Conservation (phyloP, 1,284 basidiomycete species). For the Papiliotrema fonsecae region DNA sequence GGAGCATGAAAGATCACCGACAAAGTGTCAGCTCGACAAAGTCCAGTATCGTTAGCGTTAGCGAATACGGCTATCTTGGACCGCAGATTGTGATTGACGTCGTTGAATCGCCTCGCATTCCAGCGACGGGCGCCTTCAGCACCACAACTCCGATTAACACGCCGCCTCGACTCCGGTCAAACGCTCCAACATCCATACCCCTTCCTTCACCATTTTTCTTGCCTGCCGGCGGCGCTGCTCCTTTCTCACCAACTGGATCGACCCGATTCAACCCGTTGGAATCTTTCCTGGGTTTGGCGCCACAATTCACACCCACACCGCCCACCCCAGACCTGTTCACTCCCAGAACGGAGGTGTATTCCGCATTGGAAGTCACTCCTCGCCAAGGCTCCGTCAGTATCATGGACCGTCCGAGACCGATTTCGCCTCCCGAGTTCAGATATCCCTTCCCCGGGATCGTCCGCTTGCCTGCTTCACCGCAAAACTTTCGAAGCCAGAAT, state of each 20-base stretch:
- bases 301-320: conserved; percentile 1
- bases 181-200: conserved; percentile 18
- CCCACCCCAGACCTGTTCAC: conserved; percentile 2
- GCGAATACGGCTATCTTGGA: conserved; percentile 33
- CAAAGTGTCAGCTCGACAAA: conserved; percentile 9
- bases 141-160: background rate
- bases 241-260: conserved; percentile 9
- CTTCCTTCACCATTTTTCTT: conserved; percentile 14
- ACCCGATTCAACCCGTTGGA: conserved; percentile 27
- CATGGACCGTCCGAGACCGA: conserved; percentile 25
- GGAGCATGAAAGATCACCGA: conserved; percentile 1
- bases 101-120: background rate
- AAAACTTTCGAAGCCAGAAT: background rate
- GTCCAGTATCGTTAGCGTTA: conserved; percentile 26
- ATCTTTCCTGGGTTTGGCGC: conserved; percentile 20
- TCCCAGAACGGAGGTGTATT: background rate
- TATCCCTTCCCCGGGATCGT: conserved; percentile 9
- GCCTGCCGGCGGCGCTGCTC: conserved; percentile 3
- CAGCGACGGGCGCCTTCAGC: background rate
- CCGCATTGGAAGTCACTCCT: conserved; percentile 1
- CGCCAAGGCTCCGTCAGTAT: conserved; percentile 4
- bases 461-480: conserved; percentile 6
- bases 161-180: conserved; percentile 7
- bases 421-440: conserved; percentile 21
- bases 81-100: conserved; percentile 28